Evolutionary conservation across 495 filamentous ascomycete species (phyloP), one percentile per base, ranked within the genome.

Genomic region (Glutinoglossum americanum): DNA sequence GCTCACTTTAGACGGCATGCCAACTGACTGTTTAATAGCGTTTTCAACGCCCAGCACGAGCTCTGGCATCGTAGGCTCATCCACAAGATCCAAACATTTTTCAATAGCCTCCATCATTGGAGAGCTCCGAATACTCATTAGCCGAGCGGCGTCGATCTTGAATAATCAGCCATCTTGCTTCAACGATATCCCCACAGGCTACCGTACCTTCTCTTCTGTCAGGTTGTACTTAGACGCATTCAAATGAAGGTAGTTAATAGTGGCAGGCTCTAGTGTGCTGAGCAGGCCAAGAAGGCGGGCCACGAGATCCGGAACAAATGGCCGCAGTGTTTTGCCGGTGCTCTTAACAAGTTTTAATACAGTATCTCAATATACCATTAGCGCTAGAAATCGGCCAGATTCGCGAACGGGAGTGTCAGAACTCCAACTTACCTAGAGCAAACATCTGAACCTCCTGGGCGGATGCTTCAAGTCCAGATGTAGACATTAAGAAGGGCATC

Each of bases 51-150:
- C 74, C 13, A 78, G 78, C 10, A 83, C 76, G n/a, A 95, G 71
- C 25, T 81, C 73, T 60, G 75, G 73, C 76, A 95, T 88, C 28
- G 82, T 81, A 15, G 69, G 66, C 3, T 80, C 80, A 65, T 98
- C 88, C 7, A 93, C 71, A n/a, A 81, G 78, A 61, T 95, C 87
- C 30, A 98, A 72, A 66, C 86, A 88, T 63, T 87, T 77, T 59
- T 95, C 88, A 62, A 96, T 87, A 23, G 88, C 88, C 68, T 96
- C 92, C 71, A 87, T 89, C 66, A 97, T 81, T 0, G 92, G 89
- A n/a, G 85, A 92, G 11, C 76, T 77, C 28, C 86, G 83, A 21
- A 94, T 84, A 63, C 76, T 81, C n/a, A 73, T 79, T 35, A 87
- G 76, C 55, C 92, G 78, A 66, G 83, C 76, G 63, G 84, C 86